Evolutionary conservation across 2,329 filamentous ascomycete genomes (phyloP).

Genomic region (Fusarium aywerte): DNA sequence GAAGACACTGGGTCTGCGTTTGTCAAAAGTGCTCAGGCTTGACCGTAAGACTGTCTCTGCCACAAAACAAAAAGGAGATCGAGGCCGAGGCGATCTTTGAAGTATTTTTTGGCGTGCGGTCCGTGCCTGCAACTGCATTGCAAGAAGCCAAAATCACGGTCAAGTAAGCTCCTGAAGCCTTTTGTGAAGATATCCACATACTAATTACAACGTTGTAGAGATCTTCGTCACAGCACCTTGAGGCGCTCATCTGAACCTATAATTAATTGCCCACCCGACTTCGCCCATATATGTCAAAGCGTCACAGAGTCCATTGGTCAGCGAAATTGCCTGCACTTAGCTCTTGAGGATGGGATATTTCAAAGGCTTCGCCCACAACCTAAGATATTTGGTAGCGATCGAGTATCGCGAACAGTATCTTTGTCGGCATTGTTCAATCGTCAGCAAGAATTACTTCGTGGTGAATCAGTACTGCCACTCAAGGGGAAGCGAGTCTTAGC

Average conservation of each 20-base stretch:
- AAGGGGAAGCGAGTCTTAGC: not conserved
- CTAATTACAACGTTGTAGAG: not conserved
- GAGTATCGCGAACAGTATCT: not conserved
- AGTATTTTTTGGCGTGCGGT: not conserved
- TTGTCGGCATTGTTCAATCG: not conserved
- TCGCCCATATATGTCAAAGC: not conserved
- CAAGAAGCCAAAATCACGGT: constrained; percentile 7
- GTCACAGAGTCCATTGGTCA: constrained; percentile 1
- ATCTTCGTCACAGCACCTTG: not conserved
- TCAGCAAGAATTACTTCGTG: not conserved
- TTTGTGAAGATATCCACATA: not conserved
- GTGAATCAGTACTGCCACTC: not conserved
- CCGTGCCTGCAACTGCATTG: not conserved
- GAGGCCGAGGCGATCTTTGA: not conserved
- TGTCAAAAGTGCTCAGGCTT: not conserved
- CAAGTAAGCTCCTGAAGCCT: not conserved
- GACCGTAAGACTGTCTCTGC: not conserved
- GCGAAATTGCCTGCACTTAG: not conserved
- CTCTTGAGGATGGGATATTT: not conserved
- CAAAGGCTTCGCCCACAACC: not conserved
- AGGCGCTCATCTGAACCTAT: not conserved
- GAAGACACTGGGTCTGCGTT: not conserved
- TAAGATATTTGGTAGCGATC: not conserved
- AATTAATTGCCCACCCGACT: not conserved
- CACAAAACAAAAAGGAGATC: not conserved